These are phyloP conservation scores for Bonnemaisonia californica DNA, from an alignment of 31 red algal genomes.

Conservation along the genomic window DNA sequence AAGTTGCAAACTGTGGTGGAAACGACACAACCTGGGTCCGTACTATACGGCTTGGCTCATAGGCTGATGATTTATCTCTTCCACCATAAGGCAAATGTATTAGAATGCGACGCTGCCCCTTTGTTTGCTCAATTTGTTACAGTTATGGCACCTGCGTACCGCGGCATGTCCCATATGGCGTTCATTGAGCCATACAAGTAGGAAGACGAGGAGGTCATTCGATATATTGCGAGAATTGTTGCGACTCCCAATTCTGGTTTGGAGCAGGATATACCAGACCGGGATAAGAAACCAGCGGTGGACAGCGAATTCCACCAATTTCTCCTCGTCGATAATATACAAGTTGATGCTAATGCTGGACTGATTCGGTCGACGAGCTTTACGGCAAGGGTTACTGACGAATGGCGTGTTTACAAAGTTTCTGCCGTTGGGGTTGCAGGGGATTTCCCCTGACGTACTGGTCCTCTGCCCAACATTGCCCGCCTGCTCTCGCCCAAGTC, in stretches of 20 bases:
- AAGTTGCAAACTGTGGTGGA: conserved; percentile 17
- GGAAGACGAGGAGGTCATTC: conserved; percentile 13
- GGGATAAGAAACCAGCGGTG: conserved; percentile 9
- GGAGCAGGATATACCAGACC: conserved; percentile 16
- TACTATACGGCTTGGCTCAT: conserved; percentile 18
- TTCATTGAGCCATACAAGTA: conserved; percentile 22
- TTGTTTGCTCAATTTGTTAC: conserved; percentile 12
- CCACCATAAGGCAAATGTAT: conserved; percentile 8
- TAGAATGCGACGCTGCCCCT: conserved; percentile 22
- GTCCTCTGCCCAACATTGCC: conserved; percentile 1
- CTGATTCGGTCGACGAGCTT: conserved; percentile 6
- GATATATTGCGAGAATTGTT: conserved; percentile 18
- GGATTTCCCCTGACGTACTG: conserved; percentile 23
- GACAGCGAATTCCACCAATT: conserved; percentile 5
- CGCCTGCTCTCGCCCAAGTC: conserved; percentile 13
- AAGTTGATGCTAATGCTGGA: conserved; percentile 7
- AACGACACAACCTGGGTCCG: conserved; percentile 22
- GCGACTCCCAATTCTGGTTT: conserved; percentile 1
- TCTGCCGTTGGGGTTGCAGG: conserved; percentile 11
- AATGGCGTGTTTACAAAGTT: conserved; percentile 27
- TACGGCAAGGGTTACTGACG: neutral
- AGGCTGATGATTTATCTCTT: conserved; percentile 8
- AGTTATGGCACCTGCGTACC: conserved; percentile 14
- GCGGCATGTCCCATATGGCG: conserved; percentile 30
- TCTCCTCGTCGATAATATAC: conserved; percentile 10